Evolutionary conservation across 2,329 filamentous ascomycete species (phyloP), one percentile per base, ranked within the genome.

Genomic region (Pseudofabraea citricarpa): DNA sequence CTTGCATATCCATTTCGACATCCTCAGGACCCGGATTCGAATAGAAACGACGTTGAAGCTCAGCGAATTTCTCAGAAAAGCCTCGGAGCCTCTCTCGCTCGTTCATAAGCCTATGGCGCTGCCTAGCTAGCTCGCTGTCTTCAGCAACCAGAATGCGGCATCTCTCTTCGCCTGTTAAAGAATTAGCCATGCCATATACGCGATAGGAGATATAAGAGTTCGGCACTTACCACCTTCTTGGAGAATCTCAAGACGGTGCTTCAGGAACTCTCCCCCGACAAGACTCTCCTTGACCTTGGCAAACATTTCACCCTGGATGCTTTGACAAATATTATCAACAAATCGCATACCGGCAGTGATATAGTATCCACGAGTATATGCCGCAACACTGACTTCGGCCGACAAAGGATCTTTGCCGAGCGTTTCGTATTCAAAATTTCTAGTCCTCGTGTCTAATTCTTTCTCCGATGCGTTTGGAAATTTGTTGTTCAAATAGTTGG

Each of bases 291-390:
- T 19, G 2, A 50, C 41, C 8, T 47, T 13, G 15, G 33, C 27
- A 29, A 55, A 54, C 0, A 54, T 10, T 6, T 32, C 21, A 3
- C 43, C 46, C 1, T 49, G 35, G 2, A 56, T 44, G 5, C 40
- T 46, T 1, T 44, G 23, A 15, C 56, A 63, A 1, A 57, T 42
- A 18, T 39, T 47, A 31, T 90, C 84, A 1, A 79, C 70, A 53
- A 88, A 85, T 2, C 84, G 74, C 24, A 72, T 65, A 0, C 79
- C 75, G 0, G 85, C 83, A 4, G 83, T 74, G 36, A 77, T 71
- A 56, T 90, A 90, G 59, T 89, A 90, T 0, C 76, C 83, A 0
- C 82, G 69, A 35, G 87, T 72, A 4, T 79, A 79, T 0, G 80
- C 72, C 0, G 85, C 75, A 0, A 85, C 76, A 7, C 73, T 68